These are phyloP conservation scores for Pseudocercospora vitis DNA, from an alignment of 2,329 filamentous ascomycete genomes.

Conservation along the genomic window DNA sequence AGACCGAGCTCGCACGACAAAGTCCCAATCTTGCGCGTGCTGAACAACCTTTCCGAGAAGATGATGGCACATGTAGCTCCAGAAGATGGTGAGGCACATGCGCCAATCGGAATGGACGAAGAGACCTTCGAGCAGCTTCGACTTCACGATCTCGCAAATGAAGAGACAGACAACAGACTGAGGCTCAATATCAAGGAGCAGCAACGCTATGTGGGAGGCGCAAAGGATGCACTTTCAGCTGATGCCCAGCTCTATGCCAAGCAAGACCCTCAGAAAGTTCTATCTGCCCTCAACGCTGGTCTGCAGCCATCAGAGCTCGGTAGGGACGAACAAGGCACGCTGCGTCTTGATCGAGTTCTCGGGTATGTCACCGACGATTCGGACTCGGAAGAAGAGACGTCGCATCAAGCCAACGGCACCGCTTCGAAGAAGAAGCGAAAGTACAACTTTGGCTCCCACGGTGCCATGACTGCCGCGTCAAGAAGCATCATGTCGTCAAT, in stretches of 20 bases:
- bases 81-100: constrained; percentile 67
- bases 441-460: constrained; percentile 65
- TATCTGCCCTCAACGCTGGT: constrained; percentile 64
- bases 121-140: constrained; percentile 72
- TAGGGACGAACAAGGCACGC: constrained; percentile 34
- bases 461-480: constrained; percentile 64
- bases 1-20: constrained; percentile 71
- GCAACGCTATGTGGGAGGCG: constrained; percentile 71
- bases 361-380: constrained; percentile 67
- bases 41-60: constrained; percentile 90
- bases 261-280: constrained; percentile 68
- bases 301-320: constrained; percentile 51
- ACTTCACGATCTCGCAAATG: constrained; percentile 75
- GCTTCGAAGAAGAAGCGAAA: constrained; percentile 39
- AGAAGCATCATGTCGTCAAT: constrained; percentile 67
- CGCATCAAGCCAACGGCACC: constrained; percentile 27
- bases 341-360: constrained; percentile 60
- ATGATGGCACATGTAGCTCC: constrained; percentile 86
- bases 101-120: constrained; percentile 67
- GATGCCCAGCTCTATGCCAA: constrained; percentile 62
- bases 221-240: constrained; percentile 45
- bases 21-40: constrained; percentile 80
- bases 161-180: constrained; percentile 72
- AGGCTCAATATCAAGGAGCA: constrained; percentile 87
- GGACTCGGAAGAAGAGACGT: constrained; percentile 56